Percentiles rank a stretch among this genome's conserved stretches.
Evolutionary conservation across 23 red algal genomes (phyloP).

Genomic region (Porphyridium purpureum): DNA sequence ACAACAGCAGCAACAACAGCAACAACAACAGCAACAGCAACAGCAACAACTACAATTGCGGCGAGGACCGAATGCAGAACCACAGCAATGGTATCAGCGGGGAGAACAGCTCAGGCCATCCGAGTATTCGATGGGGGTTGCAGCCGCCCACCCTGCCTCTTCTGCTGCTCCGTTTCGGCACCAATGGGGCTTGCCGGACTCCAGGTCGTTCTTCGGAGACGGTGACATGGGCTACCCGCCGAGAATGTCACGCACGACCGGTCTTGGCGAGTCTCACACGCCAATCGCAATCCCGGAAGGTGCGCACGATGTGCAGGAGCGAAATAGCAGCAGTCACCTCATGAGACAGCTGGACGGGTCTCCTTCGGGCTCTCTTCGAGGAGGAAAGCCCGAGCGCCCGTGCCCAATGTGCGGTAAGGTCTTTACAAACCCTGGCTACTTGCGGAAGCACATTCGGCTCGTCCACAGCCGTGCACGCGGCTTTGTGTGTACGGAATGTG

Average conservation of each 20-base stretch:
- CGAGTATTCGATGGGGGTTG: background rate
- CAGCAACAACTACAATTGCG: background rate
- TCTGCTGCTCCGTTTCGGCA: background rate
- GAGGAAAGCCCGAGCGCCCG: background rate
- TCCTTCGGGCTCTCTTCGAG: background rate
- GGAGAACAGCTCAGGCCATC: background rate
- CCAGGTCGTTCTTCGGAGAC: background rate
- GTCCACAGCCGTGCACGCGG: constrained; percentile 33
- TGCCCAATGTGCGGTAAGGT: constrained; percentile 26
- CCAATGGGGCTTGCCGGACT: background rate
- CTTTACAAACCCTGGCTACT: constrained; percentile 33
- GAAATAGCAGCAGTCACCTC: no score
- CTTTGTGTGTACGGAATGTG: constrained; percentile 24
- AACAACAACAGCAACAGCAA: background rate
- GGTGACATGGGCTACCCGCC: no score
- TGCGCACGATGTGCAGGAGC: no score
- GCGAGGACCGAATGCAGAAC: background rate
- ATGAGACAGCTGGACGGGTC: background rate
- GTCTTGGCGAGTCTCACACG: no score
- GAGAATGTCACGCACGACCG: background rate
- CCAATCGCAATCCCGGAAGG: no score
- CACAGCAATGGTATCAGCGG: background rate
- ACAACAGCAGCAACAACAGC: background rate
- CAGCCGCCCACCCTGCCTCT: background rate
- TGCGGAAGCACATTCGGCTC: constrained; percentile 26